phyloP scores from a whole-genome alignment of 768 basidiomycete genomes.

The Boletus pseudopeckii region DNA sequence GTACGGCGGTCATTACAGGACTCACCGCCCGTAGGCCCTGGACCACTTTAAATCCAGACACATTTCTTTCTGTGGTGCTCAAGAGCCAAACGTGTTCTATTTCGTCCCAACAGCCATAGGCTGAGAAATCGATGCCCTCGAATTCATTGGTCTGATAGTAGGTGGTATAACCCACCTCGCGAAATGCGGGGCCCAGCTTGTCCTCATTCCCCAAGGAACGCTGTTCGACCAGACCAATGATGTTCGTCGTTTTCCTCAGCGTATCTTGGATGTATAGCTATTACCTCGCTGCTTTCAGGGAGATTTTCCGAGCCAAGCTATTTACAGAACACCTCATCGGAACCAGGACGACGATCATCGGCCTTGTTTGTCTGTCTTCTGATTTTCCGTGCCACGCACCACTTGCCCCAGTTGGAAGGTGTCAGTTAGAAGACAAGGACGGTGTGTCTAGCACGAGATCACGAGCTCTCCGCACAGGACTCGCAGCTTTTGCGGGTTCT shows the following conservation, averaged over 20 bases:
- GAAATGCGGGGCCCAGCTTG: background rate
- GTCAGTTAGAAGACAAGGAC: no score
- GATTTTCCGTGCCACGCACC: no score
- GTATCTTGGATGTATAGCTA: background rate
- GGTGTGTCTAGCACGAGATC: background rate
- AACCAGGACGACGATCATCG: no score
- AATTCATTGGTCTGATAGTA: background rate
- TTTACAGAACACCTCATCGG: background rate
- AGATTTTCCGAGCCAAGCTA: no score
- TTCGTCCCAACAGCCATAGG: no score
- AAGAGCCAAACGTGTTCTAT: no score
- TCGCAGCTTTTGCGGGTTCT: background rate
- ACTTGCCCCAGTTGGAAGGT: no score
- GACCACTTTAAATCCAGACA: no score
- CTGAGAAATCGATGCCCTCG: background rate
- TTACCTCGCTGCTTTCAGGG: background rate
- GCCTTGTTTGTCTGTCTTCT: no score
- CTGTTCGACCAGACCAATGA: background rate
- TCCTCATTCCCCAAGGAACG: background rate
- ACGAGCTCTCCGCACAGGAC: background rate
- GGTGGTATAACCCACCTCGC: background rate
- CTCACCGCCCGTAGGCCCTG: no score
- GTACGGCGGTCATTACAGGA: no score
- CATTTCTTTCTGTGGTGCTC: no score
- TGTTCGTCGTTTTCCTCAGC: background rate